Base-by-base conservation (phyloP, 2,329 filamentous ascomycete genomes). In the Penicillium sp. region DNA sequence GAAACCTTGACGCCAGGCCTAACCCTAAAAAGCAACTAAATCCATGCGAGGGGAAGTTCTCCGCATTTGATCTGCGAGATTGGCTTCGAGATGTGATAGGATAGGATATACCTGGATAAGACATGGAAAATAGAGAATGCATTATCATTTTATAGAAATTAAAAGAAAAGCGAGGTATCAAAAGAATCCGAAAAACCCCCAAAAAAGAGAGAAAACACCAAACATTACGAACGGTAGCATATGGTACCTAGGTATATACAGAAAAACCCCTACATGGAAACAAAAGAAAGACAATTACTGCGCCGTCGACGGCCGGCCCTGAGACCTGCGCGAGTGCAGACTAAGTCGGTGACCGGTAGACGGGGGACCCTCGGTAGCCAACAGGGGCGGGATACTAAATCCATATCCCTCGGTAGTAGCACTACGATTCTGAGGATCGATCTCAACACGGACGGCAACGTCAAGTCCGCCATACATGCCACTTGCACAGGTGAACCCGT, bases 331-430 rank as follows among this genome's bases (percentile, higher is more conserved):
- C 41, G 64, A 66, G 39, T 60, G 63, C 15, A 66, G 39, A 45
- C 64, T 67, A 46, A 60, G 55, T 5, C 63, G 57, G 7, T 61
- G 59, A 15, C 49, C 52, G 5, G 46, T 38, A 5, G 53, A 56
- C 15, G 65, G 61, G 4, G 44, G 43, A 21, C 54, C 54, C 49
- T 62, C 62, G 19, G 62, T 67, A 49, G 65, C 60, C 13, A 53
- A 33, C n/a, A 68, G 50, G 44, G 61, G 63, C 23, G 65, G 65
- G 27, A 68, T 78, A 61, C 73, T 78, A 54, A 81, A 77, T 49
- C 77, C 79, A 67, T 81, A 81, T 23, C 78, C 78, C 58, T 79
- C 72, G 16, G 79, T 78, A 51, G 66, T 68, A 6, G 76, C 79
- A 38, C 74, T 62, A 19, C 55, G 62, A 62, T 78, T 71, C 29